Evolutionary conservation across 768 basidiomycete genomes (phyloP), one percentile per base, ranked within the genome.

Genomic region (Mycena rosella): DNA sequence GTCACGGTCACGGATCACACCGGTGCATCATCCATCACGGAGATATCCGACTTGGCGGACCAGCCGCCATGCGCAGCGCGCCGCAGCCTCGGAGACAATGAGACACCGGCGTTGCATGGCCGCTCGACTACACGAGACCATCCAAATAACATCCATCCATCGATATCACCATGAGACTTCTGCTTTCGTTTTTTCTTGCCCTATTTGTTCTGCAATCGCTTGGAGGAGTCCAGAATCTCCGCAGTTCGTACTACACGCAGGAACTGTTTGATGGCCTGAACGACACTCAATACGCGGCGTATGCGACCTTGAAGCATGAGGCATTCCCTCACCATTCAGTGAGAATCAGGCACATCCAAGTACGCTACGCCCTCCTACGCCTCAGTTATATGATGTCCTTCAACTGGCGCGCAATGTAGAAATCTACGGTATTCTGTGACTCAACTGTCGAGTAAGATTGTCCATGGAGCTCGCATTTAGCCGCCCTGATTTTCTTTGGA

Each of bases 291-390:
- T n/a, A 44, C 38, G 38, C 14, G 42, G 11, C 20, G 4, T 65
- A 51, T 58, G 30, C 48, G 20, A 57, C 56, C 29, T 42, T 65
- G n/a, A 13, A 52, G 38, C 58, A 54, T 30, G 57, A 66, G 18
- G 51, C 57, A 27, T 66, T 60, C 44, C 65, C 65, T 15, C 14
- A 59, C 18, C 32, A 66, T 54, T 66, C 65, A 47, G 65, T 60
- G 13, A 60, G 65, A 38, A 66, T 59, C 11, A 34, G 24, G 44
- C 58, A 49, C 6, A 36, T 66, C 34, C 34, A 52, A 11, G 65
- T 66, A 40, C 26, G 38, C 38, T 15, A n/a, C 14, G 17, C 17
- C 14, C 11, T 40, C 5, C 5, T 18, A 8, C 34, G 49, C 20
- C 40, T 42, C 40, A 42, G 6, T 22, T 10, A 40, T 6, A 20